Evolutionary conservation across 495 filamentous ascomycete species (phyloP), one percentile per base, ranked within the genome.

Genomic region (Daldinia loculata): DNA sequence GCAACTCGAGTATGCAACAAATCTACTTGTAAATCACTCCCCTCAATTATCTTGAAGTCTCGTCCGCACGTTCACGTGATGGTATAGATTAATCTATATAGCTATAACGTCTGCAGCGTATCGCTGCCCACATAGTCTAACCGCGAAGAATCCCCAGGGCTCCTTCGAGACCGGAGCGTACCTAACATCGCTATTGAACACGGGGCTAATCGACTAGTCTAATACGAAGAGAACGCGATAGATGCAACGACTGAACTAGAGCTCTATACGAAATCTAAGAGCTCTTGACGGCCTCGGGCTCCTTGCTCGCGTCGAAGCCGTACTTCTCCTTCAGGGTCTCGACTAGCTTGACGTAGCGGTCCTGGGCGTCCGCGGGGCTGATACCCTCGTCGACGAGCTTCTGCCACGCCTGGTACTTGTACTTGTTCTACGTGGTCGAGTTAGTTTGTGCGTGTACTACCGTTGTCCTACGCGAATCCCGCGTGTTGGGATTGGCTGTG

Each of bases 391-490:
- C 80, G 67, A 86, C 80, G 63, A 89, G 64, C 63, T 87, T 84
- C 79, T 90, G 77, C 92, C 93, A 97, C 19, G 89, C 89, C 36
- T 84, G 84, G 82, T 88, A 86, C 85, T 95, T 95, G 69, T 88
- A 89, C 82, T 93, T 95, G 79, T 81, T 88, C 93, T 96, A 56
- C 36, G 27, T 26, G 26, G 29, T 19, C 24, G 32, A 9, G 66
- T 57, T 50, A 60, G 60, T 22, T 34, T 57, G n/a, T 38, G 12
- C 30, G 56, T 53, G 48, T 12, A 1, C 17, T 22, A n/a, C n/a
- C 8, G n/a, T n/a, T 30, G 19, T 27, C 36, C 27, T 60, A 39
- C 56, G 22, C 26, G 7, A 39, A 45, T 36, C 11, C 22, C 36
- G 38, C 36, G 15, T 17, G 22, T 30, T 45, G 17, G 22, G 34